phyloP scores from a whole-genome alignment of 176 grass and related monocot genomes.

The maize (Zea mays) region Zm-B73-REFERENCE-NAM-5.0 NC_050101.1:96707501-96708000 shows the following conservation, averaged over 20 bases:
- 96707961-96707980: neutral
- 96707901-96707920: slow-evolving; percentile 2
- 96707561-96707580: slow-evolving; percentile 21
- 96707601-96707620: neutral
- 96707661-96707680: neutral
- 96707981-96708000: neutral
- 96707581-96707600: slow-evolving; percentile 19
- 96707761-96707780: neutral
- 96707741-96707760: neutral
- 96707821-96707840: neutral
- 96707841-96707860: neutral
- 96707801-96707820: neutral
- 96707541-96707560: slow-evolving; percentile 32
- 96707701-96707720: neutral
- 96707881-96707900: neutral
- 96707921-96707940: slow-evolving; percentile 7
- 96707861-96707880: neutral
- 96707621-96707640: neutral
- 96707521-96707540: slow-evolving; percentile 94
- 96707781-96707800: neutral
- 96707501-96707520: slow-evolving; percentile 69
- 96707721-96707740: neutral
- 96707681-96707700: slow-evolving; percentile 19
- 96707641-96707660: neutral
- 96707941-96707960: neutral